phyloP scores from a whole-genome alignment of 805 yeast genomes.

The Ogataea pilisensis region DNA sequence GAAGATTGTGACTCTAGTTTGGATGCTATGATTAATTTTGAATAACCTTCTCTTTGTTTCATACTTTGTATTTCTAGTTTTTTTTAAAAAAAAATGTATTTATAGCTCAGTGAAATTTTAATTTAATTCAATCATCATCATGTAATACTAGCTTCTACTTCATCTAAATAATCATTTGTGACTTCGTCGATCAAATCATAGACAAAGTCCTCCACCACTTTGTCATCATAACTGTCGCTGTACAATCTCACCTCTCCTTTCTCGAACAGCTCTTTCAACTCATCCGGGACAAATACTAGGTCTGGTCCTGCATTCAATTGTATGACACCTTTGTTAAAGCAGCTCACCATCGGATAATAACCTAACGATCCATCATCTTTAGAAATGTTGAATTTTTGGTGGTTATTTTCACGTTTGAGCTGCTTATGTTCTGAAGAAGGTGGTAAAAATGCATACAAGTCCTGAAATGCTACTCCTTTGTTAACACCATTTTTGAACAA shows the following conservation, averaged over 20 bases:
- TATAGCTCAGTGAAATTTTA: not conserved
- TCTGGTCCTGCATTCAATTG: slow-evolving; percentile 65
- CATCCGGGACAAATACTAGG: slow-evolving; percentile 43
- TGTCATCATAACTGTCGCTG: slow-evolving; percentile 58
- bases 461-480: slow-evolving; percentile 62
- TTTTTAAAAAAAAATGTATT: too few species aligned
- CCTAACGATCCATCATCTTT: slow-evolving; percentile 84
- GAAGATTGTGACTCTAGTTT: slow-evolving; percentile 20
- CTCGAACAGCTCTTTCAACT: slow-evolving; percentile 24
- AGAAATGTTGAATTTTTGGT: slow-evolving; percentile 21
- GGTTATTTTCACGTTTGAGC: slow-evolving; percentile 19
- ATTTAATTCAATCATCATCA: not conserved
- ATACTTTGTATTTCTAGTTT: too few species aligned
- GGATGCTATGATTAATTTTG: slow-evolving; percentile 14
- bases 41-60: not conserved
- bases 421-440: slow-evolving; percentile 58
- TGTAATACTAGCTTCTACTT: slow-evolving; percentile 11
- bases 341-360: slow-evolving; percentile 86
- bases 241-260: slow-evolving; percentile 43
- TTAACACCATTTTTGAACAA: slow-evolving; percentile 75
- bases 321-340: slow-evolving; percentile 75
- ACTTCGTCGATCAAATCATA: slow-evolving; percentile 86
- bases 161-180: slow-evolving; percentile 54
- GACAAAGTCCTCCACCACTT: slow-evolving; percentile 72
- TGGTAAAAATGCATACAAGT: slow-evolving; percentile 73